Conservation (phyloP, 164 flowering plant species). For the Platanus orientalis region DNA sequence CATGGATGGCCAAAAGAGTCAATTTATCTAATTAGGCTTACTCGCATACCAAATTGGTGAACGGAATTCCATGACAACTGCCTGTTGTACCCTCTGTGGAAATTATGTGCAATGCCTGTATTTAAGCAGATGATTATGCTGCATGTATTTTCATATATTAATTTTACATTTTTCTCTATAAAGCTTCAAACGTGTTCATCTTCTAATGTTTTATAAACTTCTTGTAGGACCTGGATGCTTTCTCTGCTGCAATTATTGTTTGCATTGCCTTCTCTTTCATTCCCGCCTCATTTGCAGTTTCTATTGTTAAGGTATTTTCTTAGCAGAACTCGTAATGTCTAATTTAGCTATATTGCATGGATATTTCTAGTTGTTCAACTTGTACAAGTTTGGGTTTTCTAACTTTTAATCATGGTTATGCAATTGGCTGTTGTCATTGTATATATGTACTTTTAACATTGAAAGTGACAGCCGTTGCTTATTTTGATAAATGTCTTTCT, state of each 20-base stretch:
- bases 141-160: background rate
- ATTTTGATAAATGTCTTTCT: background rate
- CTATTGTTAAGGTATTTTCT: slow-evolving; percentile 80
- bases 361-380: background rate
- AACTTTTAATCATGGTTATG: background rate
- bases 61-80: no score
- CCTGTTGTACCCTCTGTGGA: no score
- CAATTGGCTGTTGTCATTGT: background rate
- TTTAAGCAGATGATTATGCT: background rate
- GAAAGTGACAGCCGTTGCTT: background rate
- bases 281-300: slow-evolving; percentile 96
- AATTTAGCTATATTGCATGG: background rate
- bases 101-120: background rate
- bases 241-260: slow-evolving; percentile 79
- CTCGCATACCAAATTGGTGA: no score
- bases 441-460: no score
- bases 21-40: no score
- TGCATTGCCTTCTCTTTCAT: slow-evolving; percentile 90
- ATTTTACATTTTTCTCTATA: background rate
- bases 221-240: slow-evolving; percentile 93
- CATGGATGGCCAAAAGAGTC: no score
- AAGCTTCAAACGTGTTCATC: background rate
- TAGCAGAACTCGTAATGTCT: background rate
- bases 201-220: background rate
- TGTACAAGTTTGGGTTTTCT: background rate